Base-by-base conservation (phyloP, 306 rosid genomes). In the Acacia melanoxylon region DNA sequence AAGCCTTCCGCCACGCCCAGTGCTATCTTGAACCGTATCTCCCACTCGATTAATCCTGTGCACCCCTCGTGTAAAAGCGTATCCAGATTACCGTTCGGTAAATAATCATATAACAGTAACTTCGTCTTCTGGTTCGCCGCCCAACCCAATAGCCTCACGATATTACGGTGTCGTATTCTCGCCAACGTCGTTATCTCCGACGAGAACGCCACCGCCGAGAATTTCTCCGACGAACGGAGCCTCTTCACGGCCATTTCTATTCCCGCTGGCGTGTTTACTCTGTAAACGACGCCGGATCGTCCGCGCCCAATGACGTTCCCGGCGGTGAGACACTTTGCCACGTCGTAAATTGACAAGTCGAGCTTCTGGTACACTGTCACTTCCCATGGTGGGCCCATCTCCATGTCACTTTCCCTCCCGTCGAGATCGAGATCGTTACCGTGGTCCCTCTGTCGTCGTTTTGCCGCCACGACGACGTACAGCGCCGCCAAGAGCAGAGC, bases 311-410 rank as follows among this genome's bases (percentile, higher is more conserved):
- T 61, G 51, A 87, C 76, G 56, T 82, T 86, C 71, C 83, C 83
- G 45, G 92, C 81, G 7, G 85, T 85, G 41, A 91, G 77, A 59
- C 79, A 73, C 12, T 77, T 83, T 5, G 83, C 90, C 86, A 89
- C 91, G 65, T 91, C 90, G 3, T 81, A 71, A 10, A 89, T 89
- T 1, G 91, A 86, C 24, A 91, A 81, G 46, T 91, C 95, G 82
- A 91, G 90, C 42, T 91, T 91, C 83, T 91, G 95, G 85, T 87
- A 89, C 13, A 89, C 87, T 5, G 91, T 91, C 63, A 89, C 88
- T 35, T 91, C 91, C 95, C 95, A 89, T 0, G 93, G 90, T 62
- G 89, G 87, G 62, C 86, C 91, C 83, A 89, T 75, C 69, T 91
- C 95, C 40, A 86, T 48, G 81, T 88, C 93, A 15, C 83, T 77